These are phyloP conservation scores for Globisporangium perplexum DNA, from an alignment of 352 stramenopile species.

Conservation along the genomic window DNA sequence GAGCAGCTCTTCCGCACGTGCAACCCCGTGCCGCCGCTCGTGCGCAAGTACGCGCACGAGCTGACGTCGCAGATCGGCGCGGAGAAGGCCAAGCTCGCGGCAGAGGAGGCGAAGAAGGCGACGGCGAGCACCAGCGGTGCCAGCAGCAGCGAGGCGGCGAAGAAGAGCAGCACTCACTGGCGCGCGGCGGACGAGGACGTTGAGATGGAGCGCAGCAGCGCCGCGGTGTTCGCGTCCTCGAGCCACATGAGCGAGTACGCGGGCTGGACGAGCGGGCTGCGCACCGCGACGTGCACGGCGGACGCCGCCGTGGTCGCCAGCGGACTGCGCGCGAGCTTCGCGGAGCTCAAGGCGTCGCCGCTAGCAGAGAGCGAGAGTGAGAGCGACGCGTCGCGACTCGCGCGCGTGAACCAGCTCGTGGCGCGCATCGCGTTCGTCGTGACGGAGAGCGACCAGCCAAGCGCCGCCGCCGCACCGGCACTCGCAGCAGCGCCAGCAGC, in stretches of 20 bases:
- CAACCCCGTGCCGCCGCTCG: conserved; percentile 66
- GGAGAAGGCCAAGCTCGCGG: conserved; percentile 41
- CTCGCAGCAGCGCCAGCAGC: conserved; percentile 1
- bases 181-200: conserved; percentile 22
- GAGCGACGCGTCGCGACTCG: conserved; percentile 21
- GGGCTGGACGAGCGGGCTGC: conserved; percentile 53
- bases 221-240: conserved; percentile 2
- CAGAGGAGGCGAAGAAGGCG: conserved; percentile 26
- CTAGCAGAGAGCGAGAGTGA: not conserved
- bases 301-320: not conserved
- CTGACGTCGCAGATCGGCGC: conserved; percentile 59
- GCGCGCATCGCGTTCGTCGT: conserved; percentile 51
- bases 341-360: not conserved
- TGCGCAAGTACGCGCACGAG: conserved; percentile 72
- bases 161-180: conserved; percentile 6
- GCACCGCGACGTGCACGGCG: conserved; percentile 28
- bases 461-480: not conserved
- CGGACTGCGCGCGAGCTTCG: conserved; percentile 13
- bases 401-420: conserved; percentile 58
- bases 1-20: conserved; percentile 73
- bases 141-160: conserved; percentile 1
- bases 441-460: conserved; percentile 30
- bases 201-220: conserved; percentile 3
- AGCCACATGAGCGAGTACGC: conserved; percentile 45
- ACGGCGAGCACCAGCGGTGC: conserved; percentile 1